Evolutionary conservation across 768 basidiomycete genomes (phyloP).

Genomic region (Pisolithus orientalis): DNA sequence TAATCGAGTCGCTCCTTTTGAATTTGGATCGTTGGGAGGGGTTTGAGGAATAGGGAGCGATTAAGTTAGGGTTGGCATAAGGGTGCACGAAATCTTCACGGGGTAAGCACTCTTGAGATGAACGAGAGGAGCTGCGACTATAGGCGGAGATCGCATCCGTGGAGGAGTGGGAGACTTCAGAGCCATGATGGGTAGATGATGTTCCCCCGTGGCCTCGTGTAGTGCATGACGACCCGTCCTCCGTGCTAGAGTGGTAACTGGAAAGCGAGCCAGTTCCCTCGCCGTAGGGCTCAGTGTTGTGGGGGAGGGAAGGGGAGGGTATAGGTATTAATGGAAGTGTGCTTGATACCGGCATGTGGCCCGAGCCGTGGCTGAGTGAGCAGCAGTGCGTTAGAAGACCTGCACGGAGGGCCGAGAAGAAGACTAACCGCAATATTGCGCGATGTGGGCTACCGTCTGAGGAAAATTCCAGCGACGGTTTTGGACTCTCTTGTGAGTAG

Average conservation of each 20-base stretch:
- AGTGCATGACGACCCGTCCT: constrained; percentile 3
- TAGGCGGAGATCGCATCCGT: constrained; percentile 8
- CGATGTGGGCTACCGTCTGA: constrained; percentile 46
- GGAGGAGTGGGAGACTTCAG: constrained; percentile 4
- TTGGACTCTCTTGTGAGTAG: constrained; percentile 44
- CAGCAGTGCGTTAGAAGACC: constrained; percentile 26
- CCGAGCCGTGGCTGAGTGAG: constrained; percentile 53
- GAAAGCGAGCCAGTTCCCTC: constrained; percentile 5
- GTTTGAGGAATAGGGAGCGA: constrained; percentile 31
- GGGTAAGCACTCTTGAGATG: constrained; percentile 30
- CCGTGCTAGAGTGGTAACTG: constrained; percentile 5
- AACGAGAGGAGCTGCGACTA: constrained; percentile 16
- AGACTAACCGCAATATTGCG: constrained; percentile 51
- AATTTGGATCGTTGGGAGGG: constrained; percentile 25
- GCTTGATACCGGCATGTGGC: constrained; percentile 45
- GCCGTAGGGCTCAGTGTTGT: constrained; percentile 40
- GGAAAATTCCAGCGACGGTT: constrained; percentile 55
- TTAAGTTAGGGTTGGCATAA: constrained; percentile 75
- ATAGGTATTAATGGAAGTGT: constrained; percentile 14
- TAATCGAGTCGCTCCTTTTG: constrained; percentile 44
- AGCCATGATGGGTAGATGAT: constrained; percentile 1
- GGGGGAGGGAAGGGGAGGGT: constrained; percentile 24
- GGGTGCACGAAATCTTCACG: constrained; percentile 50
- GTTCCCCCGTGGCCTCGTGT: constrained; percentile 7
- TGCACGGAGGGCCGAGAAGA: neutral